A percentile compares a stretch with the other conserved stretches of the same genome.
Evolutionary conservation across 2,329 filamentous ascomycete species (phyloP).

Genomic region (Pseudogymnoascus sp.): DNA sequence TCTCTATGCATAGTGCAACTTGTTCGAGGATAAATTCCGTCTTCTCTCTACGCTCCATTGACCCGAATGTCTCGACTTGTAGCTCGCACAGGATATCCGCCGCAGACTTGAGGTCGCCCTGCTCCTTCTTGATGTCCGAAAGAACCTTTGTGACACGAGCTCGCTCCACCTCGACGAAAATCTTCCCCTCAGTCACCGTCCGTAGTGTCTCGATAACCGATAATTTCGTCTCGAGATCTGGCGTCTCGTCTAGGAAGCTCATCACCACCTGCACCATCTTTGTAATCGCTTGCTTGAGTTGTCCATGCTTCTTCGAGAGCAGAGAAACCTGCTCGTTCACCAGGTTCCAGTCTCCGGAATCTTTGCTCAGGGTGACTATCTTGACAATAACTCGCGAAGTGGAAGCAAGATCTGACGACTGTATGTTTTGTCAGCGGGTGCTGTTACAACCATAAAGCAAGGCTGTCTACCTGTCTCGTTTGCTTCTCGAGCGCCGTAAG

Average conservation of each 20-base stretch:
- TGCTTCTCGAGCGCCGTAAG: conserved; percentile 89
- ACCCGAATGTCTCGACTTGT: conserved; percentile 97
- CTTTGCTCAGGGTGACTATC: conserved; percentile 91
- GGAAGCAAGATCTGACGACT: conserved; percentile 93
- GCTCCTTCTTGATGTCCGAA: conserved; percentile 93
- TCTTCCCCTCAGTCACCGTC: conserved; percentile 98
- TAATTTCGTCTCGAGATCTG: conserved; percentile 78
- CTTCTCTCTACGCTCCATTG: conserved; percentile 95
- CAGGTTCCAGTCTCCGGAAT: conserved; percentile 84
- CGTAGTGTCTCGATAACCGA: conserved; percentile 89
- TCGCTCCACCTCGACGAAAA: conserved; percentile 97
- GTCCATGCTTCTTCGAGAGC: conserved; percentile 98
- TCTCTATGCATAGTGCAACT: conserved; percentile 89
- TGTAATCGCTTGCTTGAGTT: conserved; percentile 97
- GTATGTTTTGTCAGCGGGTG: conserved; percentile 21
- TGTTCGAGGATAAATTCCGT: conserved; percentile 97
- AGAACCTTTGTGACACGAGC: conserved; percentile 91
- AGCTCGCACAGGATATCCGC: conserved; percentile 93
- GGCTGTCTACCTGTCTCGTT: conserved; percentile 69
- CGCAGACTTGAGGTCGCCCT: conserved; percentile 84
- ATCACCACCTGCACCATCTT: conserved; percentile 99
- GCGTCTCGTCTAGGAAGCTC: conserved; percentile 79
- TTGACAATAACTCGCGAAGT: conserved; percentile 80
- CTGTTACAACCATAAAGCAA: conserved; percentile 1
- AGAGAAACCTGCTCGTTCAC: conserved; percentile 95